Percentiles rank a stretch among this genome's conserved stretches.
Evolutionary conservation across 805 yeast genomes (phyloP).

Genomic region (Lipomyces anomalus): DNA sequence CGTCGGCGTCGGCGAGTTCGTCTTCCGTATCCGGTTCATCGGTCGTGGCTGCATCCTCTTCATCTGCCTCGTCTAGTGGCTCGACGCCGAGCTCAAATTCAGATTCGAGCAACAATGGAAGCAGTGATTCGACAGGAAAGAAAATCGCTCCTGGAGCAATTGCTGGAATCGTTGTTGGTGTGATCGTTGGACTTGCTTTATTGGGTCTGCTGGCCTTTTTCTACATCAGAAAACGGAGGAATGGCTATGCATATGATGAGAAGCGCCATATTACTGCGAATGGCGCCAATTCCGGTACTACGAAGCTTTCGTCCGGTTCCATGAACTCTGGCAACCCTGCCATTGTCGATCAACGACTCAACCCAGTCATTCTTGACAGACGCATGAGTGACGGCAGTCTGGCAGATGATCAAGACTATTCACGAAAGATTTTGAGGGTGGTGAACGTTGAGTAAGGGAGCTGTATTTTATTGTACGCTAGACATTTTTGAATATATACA

Average conservation of each 20-base stretch:
- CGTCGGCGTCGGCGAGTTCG: constrained; percentile 19
- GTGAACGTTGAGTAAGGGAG: constrained; percentile 66
- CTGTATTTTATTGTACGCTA: not conserved
- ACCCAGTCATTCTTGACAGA: constrained; percentile 74
- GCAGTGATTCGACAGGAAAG: too few species aligned
- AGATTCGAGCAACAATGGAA: constrained; percentile 1
- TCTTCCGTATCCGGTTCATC: too few species aligned
- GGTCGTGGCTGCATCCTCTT: constrained; percentile 25
- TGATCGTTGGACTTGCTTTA: constrained; percentile 41
- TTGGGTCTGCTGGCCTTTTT: constrained; percentile 40
- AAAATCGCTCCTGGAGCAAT: constrained; percentile 49
- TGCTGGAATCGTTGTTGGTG: constrained; percentile 58
- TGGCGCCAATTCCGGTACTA: constrained; percentile 27
- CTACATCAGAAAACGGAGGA: constrained; percentile 40
- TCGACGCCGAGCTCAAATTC: constrained; percentile 26
- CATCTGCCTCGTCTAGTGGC: constrained; percentile 29
- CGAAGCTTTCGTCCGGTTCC: constrained; percentile 10
- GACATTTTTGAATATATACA: too few species aligned
- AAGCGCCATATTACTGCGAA: not conserved
- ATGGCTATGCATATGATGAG: constrained; percentile 40
- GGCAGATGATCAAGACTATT: constrained; percentile 79
- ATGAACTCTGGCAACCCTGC: constrained; percentile 23
- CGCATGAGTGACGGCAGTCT: constrained; percentile 75
- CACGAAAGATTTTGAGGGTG: constrained; percentile 74
- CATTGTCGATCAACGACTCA: constrained; percentile 57